Base-by-base conservation (phyloP, 1,284 basidiomycete species). In the Ganoderma meredithae region DNA sequence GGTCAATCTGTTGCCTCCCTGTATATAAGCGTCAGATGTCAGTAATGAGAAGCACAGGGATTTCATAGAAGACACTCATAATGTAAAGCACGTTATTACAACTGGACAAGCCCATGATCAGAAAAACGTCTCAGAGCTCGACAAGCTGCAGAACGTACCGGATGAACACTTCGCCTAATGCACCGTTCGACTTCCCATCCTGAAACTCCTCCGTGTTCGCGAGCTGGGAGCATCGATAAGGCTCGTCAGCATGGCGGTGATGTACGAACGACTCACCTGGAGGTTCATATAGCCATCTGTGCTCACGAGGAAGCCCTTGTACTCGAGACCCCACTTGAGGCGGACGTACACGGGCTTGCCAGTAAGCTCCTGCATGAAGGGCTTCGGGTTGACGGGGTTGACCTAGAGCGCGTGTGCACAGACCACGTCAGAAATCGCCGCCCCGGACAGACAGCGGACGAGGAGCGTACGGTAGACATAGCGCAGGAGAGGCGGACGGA, bases 281-380 rank as follows among this genome's bases (percentile, higher is more conserved):
- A 99, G 87, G 82, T 99, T 99, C 97, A 99, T 99, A 84, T 98
- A 99, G 39, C 95, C 95, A 82, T 99, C 98, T 6, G 97, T 98
- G 79, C 95, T 97, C 73, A 99, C 97, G 70, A 99, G 88, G 84
- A 97, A 99, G 60, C 98, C 97, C 85, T 97, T 98, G 88, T 99
- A 99, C 81, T 99, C 97, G 71, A 99, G 87, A 71, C 98, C 98
- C 98, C 98, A 99, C 85, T 99, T 99, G 79, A 99, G 89, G 70
- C 91, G 89, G 68, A 99, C 97, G 76, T 91, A 93, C 62, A 99
- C 95, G 58, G 94, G 93, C 86, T 99, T 99, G 76, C 98, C 98
- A 33, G 97, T 99, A 76, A 99, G 90, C 81, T 98, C 95, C 83
- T 99, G 96, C 76, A 99, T 88, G 84, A 99, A 99, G 9, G 98